Base-by-base conservation (phyloP, 192 early-diverging fungal genomes). In the Entomortierella parvispora region DNA sequence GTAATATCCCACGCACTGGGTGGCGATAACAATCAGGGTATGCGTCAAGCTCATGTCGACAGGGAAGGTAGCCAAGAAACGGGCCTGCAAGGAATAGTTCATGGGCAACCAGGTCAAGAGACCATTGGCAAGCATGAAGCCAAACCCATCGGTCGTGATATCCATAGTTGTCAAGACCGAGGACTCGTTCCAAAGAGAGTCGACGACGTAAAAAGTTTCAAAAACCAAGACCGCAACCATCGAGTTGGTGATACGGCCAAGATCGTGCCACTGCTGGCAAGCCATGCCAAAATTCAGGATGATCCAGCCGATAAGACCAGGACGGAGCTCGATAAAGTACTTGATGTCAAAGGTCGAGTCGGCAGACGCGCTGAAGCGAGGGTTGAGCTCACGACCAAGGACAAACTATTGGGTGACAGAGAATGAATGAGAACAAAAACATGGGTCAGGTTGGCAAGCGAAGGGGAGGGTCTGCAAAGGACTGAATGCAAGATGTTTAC, bases 151-250 rank as follows among this genome's bases (percentile, higher is more conserved):
- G 7, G 93, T 96, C 20, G 91, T 94, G n/a, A 99, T 94, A 62
- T 99, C 96, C 95, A 97, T 97, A 6, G 96, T 99, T 18, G 97
- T 96, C 80, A 99, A 69, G 22, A 99, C 93, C 14, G 93, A 89
- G 20, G 82, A 50, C 70, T 94, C 93, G 63, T 89, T 90, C 83
- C 84, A 92, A 37, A 96, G 76, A 4, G 95, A 89, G 81, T 99
- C 97, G 31, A 95, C 63, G 44, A 93, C 91, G 81, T 99, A 99
- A 69, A 86, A 89, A 28, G 83, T 85, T 75, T 99, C 92, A 52
- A 93, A 92, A 28, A 90, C 47, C 9, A 90, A 68, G 8, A 94
- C 93, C 29, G 95, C 79, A 43, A 82, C 69, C 94, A 97, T 93
- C 3, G 89, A 82, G 57, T 93, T 90, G 50, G 93, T 88, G 32